These are phyloP conservation scores for Eucalyptus microcorys DNA, from an alignment of 345 rosid genomes.

Conservation along the genomic window DNA sequence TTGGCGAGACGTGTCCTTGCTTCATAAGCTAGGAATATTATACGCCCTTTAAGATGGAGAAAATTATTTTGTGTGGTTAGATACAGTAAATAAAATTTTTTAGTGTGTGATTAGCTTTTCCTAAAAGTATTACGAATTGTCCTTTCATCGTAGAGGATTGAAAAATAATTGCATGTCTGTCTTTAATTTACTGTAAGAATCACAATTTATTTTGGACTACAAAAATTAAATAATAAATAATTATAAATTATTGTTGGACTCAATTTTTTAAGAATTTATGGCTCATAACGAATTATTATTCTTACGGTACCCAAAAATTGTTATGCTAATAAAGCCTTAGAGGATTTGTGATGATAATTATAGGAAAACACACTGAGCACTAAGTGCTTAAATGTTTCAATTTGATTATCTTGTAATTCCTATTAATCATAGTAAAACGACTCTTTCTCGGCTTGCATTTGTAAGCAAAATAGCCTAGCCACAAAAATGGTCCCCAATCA, in stretches of 20 bases:
- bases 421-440: not conserved
- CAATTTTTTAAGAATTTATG: too few species aligned
- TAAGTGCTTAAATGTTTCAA: not conserved
- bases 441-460: not conserved
- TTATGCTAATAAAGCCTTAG: too few species aligned
- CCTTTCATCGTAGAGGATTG: not conserved
- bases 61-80: not conserved
- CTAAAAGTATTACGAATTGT: not conserved
- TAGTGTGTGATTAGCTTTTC: not conserved
- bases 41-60: not conserved
- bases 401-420: not conserved
- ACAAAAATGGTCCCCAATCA: not conserved
- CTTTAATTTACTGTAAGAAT: too few species aligned
- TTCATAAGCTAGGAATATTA: not conserved
- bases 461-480: not conserved
- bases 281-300: too few species aligned
- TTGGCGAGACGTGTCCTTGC: not conserved
- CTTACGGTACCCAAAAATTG: too few species aligned
- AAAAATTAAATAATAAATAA: too few species aligned
- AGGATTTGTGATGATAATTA: too few species aligned
- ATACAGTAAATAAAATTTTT: not conserved
- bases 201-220: too few species aligned
- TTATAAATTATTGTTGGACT: too few species aligned
- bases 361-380: too few species aligned
- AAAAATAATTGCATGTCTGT: accelerated